These are phyloP conservation scores for Rosa lucieae DNA, from an alignment of 306 rosid species.

Conservation along the genomic window DNA sequence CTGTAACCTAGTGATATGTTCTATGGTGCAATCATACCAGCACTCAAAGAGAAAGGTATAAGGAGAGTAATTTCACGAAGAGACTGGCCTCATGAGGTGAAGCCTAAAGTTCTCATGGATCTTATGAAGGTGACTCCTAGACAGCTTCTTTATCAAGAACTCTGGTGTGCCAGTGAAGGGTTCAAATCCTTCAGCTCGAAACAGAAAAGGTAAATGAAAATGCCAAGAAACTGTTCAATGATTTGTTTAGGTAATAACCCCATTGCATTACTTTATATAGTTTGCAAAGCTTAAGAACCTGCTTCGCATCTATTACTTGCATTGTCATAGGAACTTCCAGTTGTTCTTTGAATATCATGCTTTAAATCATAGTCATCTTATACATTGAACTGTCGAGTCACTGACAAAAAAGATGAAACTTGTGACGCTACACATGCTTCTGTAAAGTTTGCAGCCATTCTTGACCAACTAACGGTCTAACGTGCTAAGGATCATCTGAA, in stretches of 20 bases:
- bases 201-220: conserved; percentile 62
- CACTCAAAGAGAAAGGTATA: conserved; percentile 97
- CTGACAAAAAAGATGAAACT: not conserved
- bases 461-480: no score
- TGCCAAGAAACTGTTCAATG: not conserved
- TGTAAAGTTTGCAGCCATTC: no score
- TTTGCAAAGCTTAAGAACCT: not conserved
- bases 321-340: not conserved
- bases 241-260: not conserved
- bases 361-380: not conserved
- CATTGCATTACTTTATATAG: not conserved
- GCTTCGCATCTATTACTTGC: not conserved
- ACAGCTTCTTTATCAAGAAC: conserved; percentile 87
- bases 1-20: conserved; percentile 99
- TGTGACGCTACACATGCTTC: no score
- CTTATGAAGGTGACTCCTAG: conserved; percentile 91
- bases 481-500: no score
- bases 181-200: conserved; percentile 82
- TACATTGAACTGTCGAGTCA: not conserved
- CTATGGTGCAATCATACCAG: conserved; percentile 96
- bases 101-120: conserved; percentile 86
- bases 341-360: not conserved
- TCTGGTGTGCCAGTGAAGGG: conserved; percentile 99
- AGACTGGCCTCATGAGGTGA: conserved; percentile 99
- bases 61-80: conserved; percentile 97